Percentiles rank a stretch among this genome's conserved stretches.
These are phyloP conservation scores for Sanchytrium tribonematis DNA, from an alignment of 371 early-diverging fungal genomes.

Conservation along the genomic window DNA sequence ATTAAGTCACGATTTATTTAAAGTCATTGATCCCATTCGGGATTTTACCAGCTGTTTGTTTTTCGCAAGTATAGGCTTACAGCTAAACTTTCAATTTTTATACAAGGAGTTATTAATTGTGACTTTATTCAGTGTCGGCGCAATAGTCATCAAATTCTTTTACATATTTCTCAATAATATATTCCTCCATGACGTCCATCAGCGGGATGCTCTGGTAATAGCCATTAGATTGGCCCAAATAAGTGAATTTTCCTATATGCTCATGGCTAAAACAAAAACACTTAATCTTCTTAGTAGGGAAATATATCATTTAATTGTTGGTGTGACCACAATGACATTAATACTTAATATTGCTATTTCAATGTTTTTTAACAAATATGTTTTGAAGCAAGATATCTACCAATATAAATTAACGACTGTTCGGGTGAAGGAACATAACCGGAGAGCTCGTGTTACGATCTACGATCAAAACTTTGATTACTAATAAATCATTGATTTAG, in stretches of 20 bases:
- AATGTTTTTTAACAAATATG: slow-evolving; percentile 6
- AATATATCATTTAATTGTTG: slow-evolving; percentile 25
- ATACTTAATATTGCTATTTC: slow-evolving; percentile 23
- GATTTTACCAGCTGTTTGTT: slow-evolving; percentile 28
- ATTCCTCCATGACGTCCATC: slow-evolving; percentile 14
- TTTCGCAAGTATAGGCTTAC: slow-evolving; percentile 33
- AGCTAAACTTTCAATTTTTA: slow-evolving; percentile 28
- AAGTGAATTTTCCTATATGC: slow-evolving; percentile 29
- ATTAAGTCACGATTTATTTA: slow-evolving; percentile 5
- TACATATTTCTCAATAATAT: slow-evolving; percentile 13
- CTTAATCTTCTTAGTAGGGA: slow-evolving; percentile 11
- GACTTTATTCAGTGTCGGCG: slow-evolving; percentile 16
- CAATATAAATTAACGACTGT: neutral
- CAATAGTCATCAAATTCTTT: slow-evolving; percentile 24
- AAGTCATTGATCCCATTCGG: slow-evolving; percentile 22
- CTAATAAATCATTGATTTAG: no score
- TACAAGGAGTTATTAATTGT: slow-evolving; percentile 21
- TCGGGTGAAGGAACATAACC: neutral
- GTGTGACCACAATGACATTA: slow-evolving; percentile 22
- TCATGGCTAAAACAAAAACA: slow-evolving; percentile 26
- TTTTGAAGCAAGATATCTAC: neutral
- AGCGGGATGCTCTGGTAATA: slow-evolving; percentile 16
- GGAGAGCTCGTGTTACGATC: neutral
- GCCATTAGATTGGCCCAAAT: slow-evolving; percentile 27
- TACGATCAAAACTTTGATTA: neutral